These are phyloP conservation scores for Blastobotrys parvus DNA, from an alignment of 805 yeast genomes.

Conservation along the genomic window DNA sequence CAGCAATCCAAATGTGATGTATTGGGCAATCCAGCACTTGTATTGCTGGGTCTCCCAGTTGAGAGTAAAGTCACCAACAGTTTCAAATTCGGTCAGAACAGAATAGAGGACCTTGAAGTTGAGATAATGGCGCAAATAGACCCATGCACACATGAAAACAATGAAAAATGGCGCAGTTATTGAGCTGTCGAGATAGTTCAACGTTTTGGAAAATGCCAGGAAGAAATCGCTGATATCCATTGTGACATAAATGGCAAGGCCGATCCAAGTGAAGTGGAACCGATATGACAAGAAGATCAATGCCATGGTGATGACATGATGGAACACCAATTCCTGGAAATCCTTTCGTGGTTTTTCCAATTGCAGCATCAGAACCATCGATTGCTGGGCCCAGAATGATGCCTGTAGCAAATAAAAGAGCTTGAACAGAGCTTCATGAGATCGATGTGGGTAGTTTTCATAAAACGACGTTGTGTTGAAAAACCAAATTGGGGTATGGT, in stretches of 20 bases:
- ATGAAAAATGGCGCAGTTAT: conserved; percentile 57
- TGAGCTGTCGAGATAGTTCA: conserved; percentile 71
- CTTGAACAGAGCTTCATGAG: conserved; percentile 64
- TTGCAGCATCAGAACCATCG: conserved; percentile 70
- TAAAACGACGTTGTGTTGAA: conserved; percentile 82
- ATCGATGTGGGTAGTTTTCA: conserved; percentile 70
- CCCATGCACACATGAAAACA: conserved; percentile 68
- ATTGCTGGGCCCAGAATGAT: conserved; percentile 96
- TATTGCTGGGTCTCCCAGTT: conserved; percentile 89
- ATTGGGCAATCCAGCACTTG: conserved; percentile 93
- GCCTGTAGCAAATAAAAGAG: conserved; percentile 85
- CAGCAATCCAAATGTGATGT: conserved; percentile 73
- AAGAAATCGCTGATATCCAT: conserved; percentile 96
- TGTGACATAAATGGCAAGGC: conserved; percentile 79
- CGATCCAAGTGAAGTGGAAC: conserved; percentile 96
- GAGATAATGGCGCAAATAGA: conserved; percentile 80
- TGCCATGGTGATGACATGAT: conserved; percentile 85
- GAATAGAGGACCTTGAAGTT: conserved; percentile 60
- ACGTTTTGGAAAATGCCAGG: conserved; percentile 73
- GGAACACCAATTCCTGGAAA: conserved; percentile 81
- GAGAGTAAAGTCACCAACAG: conserved; percentile 74
- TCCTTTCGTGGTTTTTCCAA: conserved; percentile 95
- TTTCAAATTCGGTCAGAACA: conserved; percentile 65
- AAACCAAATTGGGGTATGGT: conserved; percentile 74
- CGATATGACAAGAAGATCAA: conserved; percentile 81